These are phyloP conservation scores for Fusarium sulawesiense DNA, from an alignment of 2,329 filamentous ascomycete genomes.

Conservation along the genomic window DNA sequence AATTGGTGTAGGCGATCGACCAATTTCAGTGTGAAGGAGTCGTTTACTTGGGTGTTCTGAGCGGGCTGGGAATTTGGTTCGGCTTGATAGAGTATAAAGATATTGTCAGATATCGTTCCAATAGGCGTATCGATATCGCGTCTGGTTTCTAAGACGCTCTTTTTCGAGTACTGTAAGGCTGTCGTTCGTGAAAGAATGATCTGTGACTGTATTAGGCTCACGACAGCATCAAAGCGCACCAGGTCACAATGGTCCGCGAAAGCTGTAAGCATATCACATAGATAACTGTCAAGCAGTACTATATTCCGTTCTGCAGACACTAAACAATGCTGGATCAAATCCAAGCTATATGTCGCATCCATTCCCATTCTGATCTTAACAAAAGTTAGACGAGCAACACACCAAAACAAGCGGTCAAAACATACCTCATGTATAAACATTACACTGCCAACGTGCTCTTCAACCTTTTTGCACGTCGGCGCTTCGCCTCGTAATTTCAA, in stretches of 20 bases:
- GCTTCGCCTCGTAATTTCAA: neutral
- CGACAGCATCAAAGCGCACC: neutral
- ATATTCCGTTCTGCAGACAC: neutral
- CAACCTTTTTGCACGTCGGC: neutral
- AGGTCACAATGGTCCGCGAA: neutral
- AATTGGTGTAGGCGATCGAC: constrained; percentile 55
- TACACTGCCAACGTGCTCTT: constrained; percentile 47
- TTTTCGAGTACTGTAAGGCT: neutral
- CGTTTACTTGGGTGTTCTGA: constrained; percentile 74
- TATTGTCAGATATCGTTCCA: neutral
- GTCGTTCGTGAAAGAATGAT: neutral
- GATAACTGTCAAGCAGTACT: neutral
- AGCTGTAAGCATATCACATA: constrained; percentile 9
- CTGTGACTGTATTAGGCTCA: neutral
- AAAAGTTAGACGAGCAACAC: constrained; percentile 1
- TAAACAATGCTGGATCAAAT: neutral
- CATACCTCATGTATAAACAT: constrained; percentile 45
- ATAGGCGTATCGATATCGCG: neutral
- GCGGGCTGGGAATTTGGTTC: neutral
- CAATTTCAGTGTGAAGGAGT: constrained; percentile 70
- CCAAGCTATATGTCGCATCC: neutral
- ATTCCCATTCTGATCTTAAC: constrained; percentile 24
- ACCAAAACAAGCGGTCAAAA: neutral
- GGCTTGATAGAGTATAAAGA: neutral
- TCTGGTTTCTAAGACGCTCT: neutral